Evolutionary conservation across 768 basidiomycete genomes (phyloP).

Genomic region (Rhodotorula paludigena): DNA sequence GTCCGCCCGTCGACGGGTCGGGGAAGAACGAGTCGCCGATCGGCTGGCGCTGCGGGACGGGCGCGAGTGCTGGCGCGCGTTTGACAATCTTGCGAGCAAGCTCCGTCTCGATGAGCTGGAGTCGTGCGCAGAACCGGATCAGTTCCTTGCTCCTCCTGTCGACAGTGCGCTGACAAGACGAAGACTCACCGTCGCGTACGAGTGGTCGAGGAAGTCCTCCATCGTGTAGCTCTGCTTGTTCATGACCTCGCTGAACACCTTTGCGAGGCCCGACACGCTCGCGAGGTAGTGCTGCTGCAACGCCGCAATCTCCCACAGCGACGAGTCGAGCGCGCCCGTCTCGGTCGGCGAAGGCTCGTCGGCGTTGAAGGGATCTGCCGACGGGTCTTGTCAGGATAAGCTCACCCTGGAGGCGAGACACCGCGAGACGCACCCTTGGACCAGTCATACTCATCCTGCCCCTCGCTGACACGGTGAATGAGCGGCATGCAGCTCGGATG

Average conservation of each 20-base stretch:
- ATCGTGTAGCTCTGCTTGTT: constrained; percentile 82
- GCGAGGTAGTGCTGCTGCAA: constrained; percentile 78
- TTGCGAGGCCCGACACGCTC: constrained; percentile 76
- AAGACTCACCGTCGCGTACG: constrained; percentile 51
- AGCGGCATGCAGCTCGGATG: constrained; percentile 89
- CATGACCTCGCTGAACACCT: constrained; percentile 83
- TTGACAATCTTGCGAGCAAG: constrained; percentile 60
- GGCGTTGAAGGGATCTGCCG: constrained; percentile 64
- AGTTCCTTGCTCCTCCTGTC: too few relatives aligned
- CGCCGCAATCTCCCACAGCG: constrained; percentile 83
- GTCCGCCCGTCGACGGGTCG: constrained; percentile 1
- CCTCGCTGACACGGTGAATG: constrained; percentile 63
- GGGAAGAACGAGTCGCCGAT: constrained; percentile 41
- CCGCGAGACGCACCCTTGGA: constrained; percentile 23
- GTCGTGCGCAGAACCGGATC: too few relatives aligned
- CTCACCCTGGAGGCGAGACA: not conserved
- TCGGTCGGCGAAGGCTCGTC: constrained; percentile 66
- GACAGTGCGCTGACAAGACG: too few relatives aligned
- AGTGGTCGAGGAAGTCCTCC: constrained; percentile 96
- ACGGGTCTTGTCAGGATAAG: not conserved
- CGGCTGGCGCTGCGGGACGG: constrained; percentile 34
- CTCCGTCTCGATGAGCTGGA: constrained; percentile 80
- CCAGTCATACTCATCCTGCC: constrained; percentile 36
- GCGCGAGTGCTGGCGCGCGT: constrained; percentile 61
- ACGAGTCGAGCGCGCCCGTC: constrained; percentile 76